Conservation (phyloP, 768 basidiomycete species). For the Strobilomyces confusus region DNA sequence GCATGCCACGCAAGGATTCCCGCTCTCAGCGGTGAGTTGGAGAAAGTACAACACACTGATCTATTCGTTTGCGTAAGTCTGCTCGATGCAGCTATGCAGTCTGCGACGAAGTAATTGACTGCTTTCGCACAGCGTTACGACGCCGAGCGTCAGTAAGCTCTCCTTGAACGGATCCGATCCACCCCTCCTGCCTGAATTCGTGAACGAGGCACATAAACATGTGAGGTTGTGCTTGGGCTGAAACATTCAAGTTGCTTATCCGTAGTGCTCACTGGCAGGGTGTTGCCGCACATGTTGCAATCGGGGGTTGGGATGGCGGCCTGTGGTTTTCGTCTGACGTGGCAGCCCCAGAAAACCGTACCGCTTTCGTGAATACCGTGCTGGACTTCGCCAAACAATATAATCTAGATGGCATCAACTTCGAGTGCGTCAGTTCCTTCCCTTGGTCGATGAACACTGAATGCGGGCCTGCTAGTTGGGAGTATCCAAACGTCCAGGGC, state of each 20-base stretch:
- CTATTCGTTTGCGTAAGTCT: neutral
- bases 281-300: conserved; percentile 52
- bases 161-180: neutral
- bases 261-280: conserved; percentile 39
- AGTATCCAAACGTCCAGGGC: conserved; percentile 69
- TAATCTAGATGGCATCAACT: conserved; percentile 50
- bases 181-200: neutral
- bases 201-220: neutral
- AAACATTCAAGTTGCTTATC: neutral
- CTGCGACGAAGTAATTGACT: neutral
- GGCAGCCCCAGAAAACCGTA: conserved; percentile 51
- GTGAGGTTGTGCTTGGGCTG: neutral
- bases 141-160: neutral
- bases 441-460: neutral
- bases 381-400: conserved; percentile 45
- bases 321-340: conserved; percentile 64
- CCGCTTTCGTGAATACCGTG: conserved; percentile 57
- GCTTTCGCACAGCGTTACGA: neutral
- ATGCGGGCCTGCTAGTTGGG: conserved; percentile 59
- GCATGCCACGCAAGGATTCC: neutral
- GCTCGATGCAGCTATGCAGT: neutral
- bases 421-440: conserved; percentile 21
- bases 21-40: neutral
- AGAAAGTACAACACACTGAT: neutral
- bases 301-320: conserved; percentile 72